Base-by-base conservation (phyloP, 106 monocot genomes). In the Agapanthus africanus region DNA sequence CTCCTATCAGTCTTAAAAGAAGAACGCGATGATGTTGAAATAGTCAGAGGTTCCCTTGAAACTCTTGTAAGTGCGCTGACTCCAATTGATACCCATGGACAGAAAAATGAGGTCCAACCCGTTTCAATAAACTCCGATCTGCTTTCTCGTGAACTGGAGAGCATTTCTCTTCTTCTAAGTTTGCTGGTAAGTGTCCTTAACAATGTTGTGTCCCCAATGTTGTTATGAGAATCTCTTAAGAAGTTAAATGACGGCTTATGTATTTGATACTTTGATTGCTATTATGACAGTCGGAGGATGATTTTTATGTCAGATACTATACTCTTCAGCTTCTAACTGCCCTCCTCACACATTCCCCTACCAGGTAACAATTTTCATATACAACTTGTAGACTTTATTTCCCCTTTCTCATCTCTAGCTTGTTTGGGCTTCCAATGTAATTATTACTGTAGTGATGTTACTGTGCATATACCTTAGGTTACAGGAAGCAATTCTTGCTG, bases 301-400 rank as follows among this genome's bases (percentile, higher is more conserved):
- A 99, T 49, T 99, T 99, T 50, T 99, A 93, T 72, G 75, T 99
- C 11, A 62, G 99, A 71, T 99, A 99, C 59, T 99, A 99, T 69
- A 99, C 99, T 4, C 93, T 99, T 75, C 99, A 99, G 81, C 93
- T 99, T 79, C 75, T 99, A 47, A 99, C 99, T 23, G 85, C 90
- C 35, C 92, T 99, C 74, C 84, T 99, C 73, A 87, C 87, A 33
- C 79, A 99, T 87, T 90, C 87, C 27, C 81, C 84, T 47, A 85
- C 80, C 63, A 99, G 90, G 99, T 99, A 72, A n/a, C 6, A 23
- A 36, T n/a, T n/a, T 61, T 14, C 61, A 35, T 30, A 30, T 23
- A 9, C 31, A 50, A n/a, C 22, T 23, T 33, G 13, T 42, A 31
- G 27, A 6, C 0, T 49, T 34, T 60, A 23, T 46, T 51, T 36